phyloP scores from a whole-genome alignment of 805 yeast species.

The Tetrapisispora pingtungensis region DNA sequence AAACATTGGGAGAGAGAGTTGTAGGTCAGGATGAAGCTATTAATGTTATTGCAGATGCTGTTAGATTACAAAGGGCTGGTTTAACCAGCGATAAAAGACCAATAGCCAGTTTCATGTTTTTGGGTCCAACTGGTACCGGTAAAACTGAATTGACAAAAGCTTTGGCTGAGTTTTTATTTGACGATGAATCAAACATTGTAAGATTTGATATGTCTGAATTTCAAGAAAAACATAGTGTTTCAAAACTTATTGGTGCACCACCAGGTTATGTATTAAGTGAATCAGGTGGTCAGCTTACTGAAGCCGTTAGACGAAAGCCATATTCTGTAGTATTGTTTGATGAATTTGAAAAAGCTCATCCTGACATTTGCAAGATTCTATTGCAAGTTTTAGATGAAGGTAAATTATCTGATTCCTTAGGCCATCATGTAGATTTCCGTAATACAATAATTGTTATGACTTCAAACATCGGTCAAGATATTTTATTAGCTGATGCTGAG shows the following conservation, averaged over 20 bases:
- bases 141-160: conserved; percentile 93
- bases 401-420: conserved; percentile 86
- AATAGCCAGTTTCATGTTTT: conserved; percentile 89
- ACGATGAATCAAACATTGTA: conserved; percentile 75
- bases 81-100: conserved; percentile 90
- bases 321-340: conserved; percentile 88
- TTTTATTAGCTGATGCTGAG: conserved; percentile 58
- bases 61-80: conserved; percentile 93
- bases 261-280: conserved; percentile 98
- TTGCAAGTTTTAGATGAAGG: conserved; percentile 95
- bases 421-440: conserved; percentile 86
- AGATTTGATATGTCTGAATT: conserved; percentile 97
- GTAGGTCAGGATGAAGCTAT: conserved; percentile 96
- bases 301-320: conserved; percentile 91
- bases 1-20: conserved; percentile 62
- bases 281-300: conserved; percentile 87
- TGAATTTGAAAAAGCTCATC: conserved; percentile 95
- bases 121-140: conserved; percentile 99
- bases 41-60: conserved; percentile 82
- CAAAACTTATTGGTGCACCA: conserved; percentile 92
- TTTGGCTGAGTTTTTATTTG: conserved; percentile 83
- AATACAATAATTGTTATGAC: conserved; percentile 96
- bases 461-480: conserved; percentile 91
- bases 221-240: conserved; percentile 86
- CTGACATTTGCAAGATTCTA: conserved; percentile 83